These are phyloP conservation scores for Corylus heterophylla DNA, from an alignment of 306 rosid genomes.

Conservation along the genomic window DNA sequence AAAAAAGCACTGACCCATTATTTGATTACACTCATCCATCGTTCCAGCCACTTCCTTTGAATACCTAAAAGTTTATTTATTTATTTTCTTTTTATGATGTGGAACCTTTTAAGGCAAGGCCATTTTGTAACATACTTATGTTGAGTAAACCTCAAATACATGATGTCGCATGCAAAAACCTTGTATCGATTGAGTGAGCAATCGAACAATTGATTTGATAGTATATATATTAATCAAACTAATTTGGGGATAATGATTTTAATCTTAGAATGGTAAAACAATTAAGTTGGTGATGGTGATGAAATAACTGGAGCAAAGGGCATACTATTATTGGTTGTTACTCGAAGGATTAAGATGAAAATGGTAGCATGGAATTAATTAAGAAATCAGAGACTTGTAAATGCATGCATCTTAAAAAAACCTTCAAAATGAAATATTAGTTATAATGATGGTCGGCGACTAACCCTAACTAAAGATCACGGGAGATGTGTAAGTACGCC, in stretches of 20 bases:
- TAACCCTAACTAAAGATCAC: slow-evolving; percentile 59
- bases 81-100: too few species aligned
- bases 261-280: not conserved
- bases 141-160: too few species aligned
- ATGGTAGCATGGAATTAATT: not conserved
- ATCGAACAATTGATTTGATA: too few species aligned
- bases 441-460: slow-evolving; percentile 49
- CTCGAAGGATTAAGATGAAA: not conserved
- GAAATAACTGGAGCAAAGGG: not conserved
- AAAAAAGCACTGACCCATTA: too few species aligned
- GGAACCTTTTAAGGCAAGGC: too few species aligned
- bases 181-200: too few species aligned
- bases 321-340: not conserved
- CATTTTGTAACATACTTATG: too few species aligned
- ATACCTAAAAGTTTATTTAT: too few species aligned
- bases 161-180: too few species aligned
- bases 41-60: too few species aligned
- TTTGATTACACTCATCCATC: too few species aligned
- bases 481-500: slow-evolving; percentile 27
- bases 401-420: not conserved
- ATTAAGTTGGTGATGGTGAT: not conserved
- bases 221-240: too few species aligned
- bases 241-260: not conserved
- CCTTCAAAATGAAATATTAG: not conserved
- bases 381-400: not conserved